Evolutionary conservation across 192 early-diverging fungal species (phyloP).

Genomic region (Backusella tarrabulga): DNA sequence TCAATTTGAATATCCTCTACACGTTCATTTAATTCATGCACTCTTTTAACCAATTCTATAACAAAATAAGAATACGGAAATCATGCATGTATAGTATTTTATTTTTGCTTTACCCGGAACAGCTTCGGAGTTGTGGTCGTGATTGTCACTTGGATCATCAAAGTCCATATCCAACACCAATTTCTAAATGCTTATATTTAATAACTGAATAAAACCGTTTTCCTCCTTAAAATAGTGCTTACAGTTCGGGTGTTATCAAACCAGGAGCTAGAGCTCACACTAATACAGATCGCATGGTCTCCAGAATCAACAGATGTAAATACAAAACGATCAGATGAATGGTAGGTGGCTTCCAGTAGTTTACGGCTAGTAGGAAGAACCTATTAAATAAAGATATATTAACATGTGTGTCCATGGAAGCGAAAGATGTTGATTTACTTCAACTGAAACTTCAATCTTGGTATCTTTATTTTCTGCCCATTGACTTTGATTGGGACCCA

Average conservation of each 20-base stretch:
- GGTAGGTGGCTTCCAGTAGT: conserved; percentile 77
- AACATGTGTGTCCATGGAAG: background rate
- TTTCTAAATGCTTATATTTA: conserved; percentile 27
- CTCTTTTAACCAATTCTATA: conserved; percentile 65
- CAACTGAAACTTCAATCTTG: conserved; percentile 70
- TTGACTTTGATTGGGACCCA: conserved; percentile 56
- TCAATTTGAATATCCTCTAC: conserved; percentile 83
- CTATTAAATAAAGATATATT: conserved; percentile 19
- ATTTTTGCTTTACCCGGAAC: conserved; percentile 31
- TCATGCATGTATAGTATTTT: background rate
- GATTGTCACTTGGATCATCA: conserved; percentile 38
- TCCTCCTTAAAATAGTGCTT: conserved; percentile 11
- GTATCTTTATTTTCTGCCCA: conserved; percentile 62
- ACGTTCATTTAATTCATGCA: conserved; percentile 80
- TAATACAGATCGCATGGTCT: conserved; percentile 90
- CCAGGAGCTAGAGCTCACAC: conserved; percentile 62
- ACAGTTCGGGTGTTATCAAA: conserved; percentile 69
- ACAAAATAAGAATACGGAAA: background rate
- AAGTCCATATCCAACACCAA: conserved; percentile 47
- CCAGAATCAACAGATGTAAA: conserved; percentile 90
- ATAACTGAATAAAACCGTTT: no score
- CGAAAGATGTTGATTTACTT: conserved; percentile 40
- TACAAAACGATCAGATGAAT: conserved; percentile 75
- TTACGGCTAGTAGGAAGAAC: conserved; percentile 43
- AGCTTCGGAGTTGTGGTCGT: conserved; percentile 31